Base-by-base conservation (phyloP, 225 moss, liverwort and hornwort species). In the Pleurozium schreberi region DNA sequence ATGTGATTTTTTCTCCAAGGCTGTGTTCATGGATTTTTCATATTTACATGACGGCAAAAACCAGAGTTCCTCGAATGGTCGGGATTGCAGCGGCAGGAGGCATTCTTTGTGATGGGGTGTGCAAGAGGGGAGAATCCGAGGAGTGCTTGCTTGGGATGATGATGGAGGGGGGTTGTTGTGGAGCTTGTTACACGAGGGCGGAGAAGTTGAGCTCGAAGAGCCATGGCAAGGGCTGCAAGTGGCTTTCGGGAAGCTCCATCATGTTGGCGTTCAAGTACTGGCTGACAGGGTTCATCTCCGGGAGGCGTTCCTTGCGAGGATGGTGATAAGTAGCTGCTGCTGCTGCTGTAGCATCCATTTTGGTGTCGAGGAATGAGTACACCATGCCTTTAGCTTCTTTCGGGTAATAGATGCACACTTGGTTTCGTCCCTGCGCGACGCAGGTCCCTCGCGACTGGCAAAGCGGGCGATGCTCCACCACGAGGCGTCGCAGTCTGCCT, bases 371-470 rank as follows among this genome's bases (percentile, higher is more conserved):
- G 62, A 91, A 91, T 36, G 68, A 61, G 85, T 93, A 93, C 30
- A 91, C 84, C 91, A 93, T 91, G 36, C 93, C 93, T 69, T 93
- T 93, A 19, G 86, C 93, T 83, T 93, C 93, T 80, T 91, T 93
- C 11, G 93, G 89, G 63, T 93, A 93, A 18, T 90, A 93, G 42
- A 93, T 80, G 84, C 93, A 93, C 61, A 93, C 84, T 81, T 91
- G 91, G 73, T 91, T 86, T 30, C 45, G 83, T 20, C 86, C 88
- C 75, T 93, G 93, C 83, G 90, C 93, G 28, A 91, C 91, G 42
- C 88, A 90, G 7, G 93, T 88, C 75, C 93, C 93, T 40, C 93
- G 91, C 5, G 91, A 91, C 62, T 93, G 91, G 88, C 93, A 91
- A 45, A 93, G 91, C 75, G 93, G 93, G 67, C 91, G 91, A 63